Evolutionary conservation across 106 monocot genomes (phyloP), one percentile per base, ranked within the genome.

Genomic region (Alisma plantagoaquatica): DNA sequence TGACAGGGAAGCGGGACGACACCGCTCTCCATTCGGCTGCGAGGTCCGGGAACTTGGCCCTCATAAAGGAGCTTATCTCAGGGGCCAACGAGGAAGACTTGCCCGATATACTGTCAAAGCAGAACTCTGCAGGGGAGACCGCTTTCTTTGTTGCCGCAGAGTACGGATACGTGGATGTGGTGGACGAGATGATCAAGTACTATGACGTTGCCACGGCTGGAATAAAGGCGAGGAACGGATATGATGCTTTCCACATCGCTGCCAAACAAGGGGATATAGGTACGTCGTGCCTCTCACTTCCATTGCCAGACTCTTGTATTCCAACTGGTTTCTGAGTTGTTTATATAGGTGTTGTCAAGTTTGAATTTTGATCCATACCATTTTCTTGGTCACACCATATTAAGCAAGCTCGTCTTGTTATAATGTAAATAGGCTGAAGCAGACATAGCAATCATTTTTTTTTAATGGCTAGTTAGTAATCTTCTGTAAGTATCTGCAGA

Each of bases 201-300:
- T 63, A 91, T 60, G 81, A 81, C 49, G 71, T 47, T 49, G 43
- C 48, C 1, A 56, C 44, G 14, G 84, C 84, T 23, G 61, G 80
- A 41, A 75, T 81, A 15, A 91, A 75, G 63, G 77, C 84, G 6
- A 77, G 80, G 53, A 91, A 80, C 70, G 91, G 84, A 17, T 84
- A 75, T 47, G 84, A 91, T 69, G 77, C 91, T 6, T 57, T 91
- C 35, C 84, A 77, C 49, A 73, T 84, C 4, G 73, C 84, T 24
- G 83, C 89, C 50, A 77, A 75, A 52, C 84, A 84, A 70, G 91
- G 91, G 24, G 84, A 91, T 84, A 70, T 75, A 77, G 91, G 84
- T 91, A 84, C 54, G 60, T 43, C 5, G n/a, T 59, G 2, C 2
- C 29, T 59, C n/a, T 0, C 16, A 9, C 21, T 16, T 46, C n/a